phyloP scores from a whole-genome alignment of 1,284 basidiomycete genomes.

The Sanguinoderma infundibulare region DNA sequence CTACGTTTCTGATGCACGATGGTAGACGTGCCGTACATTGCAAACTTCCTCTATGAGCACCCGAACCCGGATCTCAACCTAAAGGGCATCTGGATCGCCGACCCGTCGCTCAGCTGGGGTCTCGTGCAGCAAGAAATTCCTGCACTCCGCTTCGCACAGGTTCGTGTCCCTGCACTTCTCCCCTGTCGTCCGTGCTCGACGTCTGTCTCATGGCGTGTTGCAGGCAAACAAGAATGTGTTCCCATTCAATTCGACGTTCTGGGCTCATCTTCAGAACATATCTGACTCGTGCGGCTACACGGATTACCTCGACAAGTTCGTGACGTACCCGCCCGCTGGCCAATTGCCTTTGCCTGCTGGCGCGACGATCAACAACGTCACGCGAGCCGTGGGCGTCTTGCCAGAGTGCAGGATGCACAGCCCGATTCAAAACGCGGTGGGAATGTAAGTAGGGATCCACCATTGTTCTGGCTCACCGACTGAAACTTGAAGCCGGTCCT shows the following conservation, averaged over 20 bases:
- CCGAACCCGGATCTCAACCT: slow-evolving; percentile 40
- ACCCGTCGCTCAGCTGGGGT: slow-evolving; percentile 41
- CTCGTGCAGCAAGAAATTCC: slow-evolving; percentile 45
- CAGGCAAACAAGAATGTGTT: slow-evolving; percentile 58
- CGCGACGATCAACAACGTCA: slow-evolving; percentile 36
- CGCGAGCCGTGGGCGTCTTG: slow-evolving; percentile 29
- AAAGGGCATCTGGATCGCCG: slow-evolving; percentile 45
- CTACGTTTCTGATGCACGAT: neutral
- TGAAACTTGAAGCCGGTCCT: neutral
- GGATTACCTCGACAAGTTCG: slow-evolving; percentile 41
- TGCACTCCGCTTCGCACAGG: slow-evolving; percentile 41
- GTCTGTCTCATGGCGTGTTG: neutral
- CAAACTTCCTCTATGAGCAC: slow-evolving; percentile 45
- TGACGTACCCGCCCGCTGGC: slow-evolving; percentile 47
- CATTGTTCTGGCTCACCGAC: neutral
- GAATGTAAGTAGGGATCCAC: slow-evolving; percentile 41
- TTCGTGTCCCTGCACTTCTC: neutral
- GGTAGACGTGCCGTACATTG: slow-evolving; percentile 44
- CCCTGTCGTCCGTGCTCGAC: neutral
- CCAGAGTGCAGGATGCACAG: slow-evolving; percentile 50
- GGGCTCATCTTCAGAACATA: slow-evolving; percentile 38
- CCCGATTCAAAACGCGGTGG: slow-evolving; percentile 36
- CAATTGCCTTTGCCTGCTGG: slow-evolving; percentile 51
- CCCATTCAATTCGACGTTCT: slow-evolving; percentile 43
- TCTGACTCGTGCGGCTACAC: slow-evolving; percentile 46